phyloP scores from a whole-genome alignment of 2,329 filamentous ascomycete species.

The Pseudogymnoascus sp. region DNA sequence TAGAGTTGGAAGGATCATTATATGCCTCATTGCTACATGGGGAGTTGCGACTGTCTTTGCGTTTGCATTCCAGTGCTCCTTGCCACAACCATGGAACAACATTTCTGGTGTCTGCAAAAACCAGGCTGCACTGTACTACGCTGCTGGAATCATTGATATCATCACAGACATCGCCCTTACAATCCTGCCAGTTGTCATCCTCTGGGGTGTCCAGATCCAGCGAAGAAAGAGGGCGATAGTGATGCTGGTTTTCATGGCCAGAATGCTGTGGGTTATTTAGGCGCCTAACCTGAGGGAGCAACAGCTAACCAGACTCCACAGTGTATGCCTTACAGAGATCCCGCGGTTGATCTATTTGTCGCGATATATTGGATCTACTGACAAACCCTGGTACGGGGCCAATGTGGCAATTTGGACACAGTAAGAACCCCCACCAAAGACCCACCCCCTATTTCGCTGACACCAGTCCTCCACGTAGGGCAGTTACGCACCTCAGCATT shows the following conservation, averaged over 20 bases:
- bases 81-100: slow-evolving; percentile 23
- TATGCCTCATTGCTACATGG: slow-evolving; percentile 20
- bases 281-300: neutral
- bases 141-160: slow-evolving; percentile 43
- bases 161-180: slow-evolving; percentile 42
- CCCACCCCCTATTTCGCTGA: slow-evolving; percentile 18
- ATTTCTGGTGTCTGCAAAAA: slow-evolving; percentile 12
- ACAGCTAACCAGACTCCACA: slow-evolving; percentile 18
- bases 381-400: neutral
- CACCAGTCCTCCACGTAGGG: slow-evolving; percentile 17
- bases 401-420: slow-evolving; percentile 11
- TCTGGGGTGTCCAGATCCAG: slow-evolving; percentile 41
- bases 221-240: slow-evolving; percentile 27
- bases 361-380: slow-evolving; percentile 1
- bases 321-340: slow-evolving; percentile 30
- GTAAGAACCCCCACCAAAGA: slow-evolving; percentile 9
- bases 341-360: slow-evolving; percentile 16
- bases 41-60: slow-evolving; percentile 20
- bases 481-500: slow-evolving; percentile 20
- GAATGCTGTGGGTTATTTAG: slow-evolving; percentile 29
- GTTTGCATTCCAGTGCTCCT: slow-evolving; percentile 24
- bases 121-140: slow-evolving; percentile 16
- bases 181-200: slow-evolving; percentile 37
- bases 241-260: slow-evolving; percentile 18
- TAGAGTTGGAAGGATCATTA: slow-evolving; percentile 15